Conservation (phyloP, 805 yeast species). For the Millerozyma acaciae region DNA sequence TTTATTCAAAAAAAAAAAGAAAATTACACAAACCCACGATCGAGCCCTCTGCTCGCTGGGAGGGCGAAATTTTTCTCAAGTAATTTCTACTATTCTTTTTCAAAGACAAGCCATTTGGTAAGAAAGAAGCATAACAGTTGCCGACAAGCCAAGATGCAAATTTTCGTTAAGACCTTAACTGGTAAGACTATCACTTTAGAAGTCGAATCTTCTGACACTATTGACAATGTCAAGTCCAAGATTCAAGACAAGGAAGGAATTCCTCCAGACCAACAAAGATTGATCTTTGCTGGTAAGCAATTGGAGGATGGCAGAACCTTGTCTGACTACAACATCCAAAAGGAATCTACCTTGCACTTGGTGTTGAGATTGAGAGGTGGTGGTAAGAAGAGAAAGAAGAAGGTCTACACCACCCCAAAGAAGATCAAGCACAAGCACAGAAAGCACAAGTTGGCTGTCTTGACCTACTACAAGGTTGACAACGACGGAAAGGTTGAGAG, state of each 20-base stretch:
- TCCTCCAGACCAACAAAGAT: constrained; percentile 99
- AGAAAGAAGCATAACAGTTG: constrained; percentile 47
- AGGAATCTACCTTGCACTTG: constrained; percentile 96
- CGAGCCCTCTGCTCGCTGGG: no score
- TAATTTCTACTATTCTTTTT: constrained; percentile 6
- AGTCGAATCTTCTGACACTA: constrained; percentile 98
- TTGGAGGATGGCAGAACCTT: constrained; percentile 98
- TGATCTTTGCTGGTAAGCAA: constrained; percentile 99
- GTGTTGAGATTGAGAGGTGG: constrained; percentile 95
- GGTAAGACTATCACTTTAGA: constrained; percentile 99
- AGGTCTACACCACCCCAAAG: constrained; percentile 99
- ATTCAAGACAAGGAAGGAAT: constrained; percentile 99
- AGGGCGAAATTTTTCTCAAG: constrained; percentile 5
- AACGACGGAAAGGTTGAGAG: constrained; percentile 98
- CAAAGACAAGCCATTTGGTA: constrained; percentile 26
- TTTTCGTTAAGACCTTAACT: constrained; percentile 98
- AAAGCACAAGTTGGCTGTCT: constrained; percentile 98
- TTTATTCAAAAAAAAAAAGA: no score
- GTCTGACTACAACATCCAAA: constrained; percentile 99
- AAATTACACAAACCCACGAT: no score
- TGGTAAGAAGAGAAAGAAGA: constrained; percentile 99
- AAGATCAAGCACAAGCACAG: constrained; percentile 99
- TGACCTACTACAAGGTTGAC: constrained; percentile 98
- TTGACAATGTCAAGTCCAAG: constrained; percentile 97
- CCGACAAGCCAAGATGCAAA: constrained; percentile 63